Evolutionary conservation across 2,329 filamentous ascomycete genomes (phyloP), one percentile per base, ranked within the genome.

Genomic region (Fusarium sambucinum): DNA sequence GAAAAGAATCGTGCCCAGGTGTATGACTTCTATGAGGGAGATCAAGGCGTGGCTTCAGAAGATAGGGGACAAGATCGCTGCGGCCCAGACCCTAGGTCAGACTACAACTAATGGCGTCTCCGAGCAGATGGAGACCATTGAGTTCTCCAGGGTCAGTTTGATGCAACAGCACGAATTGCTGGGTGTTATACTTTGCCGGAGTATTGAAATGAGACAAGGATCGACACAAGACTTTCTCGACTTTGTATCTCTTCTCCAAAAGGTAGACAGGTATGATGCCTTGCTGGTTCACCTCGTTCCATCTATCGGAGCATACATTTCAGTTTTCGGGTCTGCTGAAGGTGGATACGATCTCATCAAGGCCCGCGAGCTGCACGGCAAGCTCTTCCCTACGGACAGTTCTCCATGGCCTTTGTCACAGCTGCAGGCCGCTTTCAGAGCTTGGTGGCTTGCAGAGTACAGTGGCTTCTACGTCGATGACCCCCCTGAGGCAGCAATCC

Each of bases 391-490:
- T 37, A 82, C 87, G 45, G 91, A 94, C 50, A 87, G 89, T 62
- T 83, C 90, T 41, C 81, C 85, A 17, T 97, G 94, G 92, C 84
- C 86, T 23, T 78, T 97, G 38, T 84, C 90, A 17, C 91, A 90
- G 71, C 85, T 98, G 14, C 91, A 94, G 72, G 92, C 94, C 45
- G 91, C 93, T 5, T 86, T 94, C 14, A 86, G 88, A 55, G 88
- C 91, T 6, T 94, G 92, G 86, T 99, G 96, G 96, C 86, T 97
- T 46, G 90, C 93, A 32, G 94, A 98, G 75, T 97, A 97, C 79
- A 96, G 92, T 70, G 93, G 93, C 4, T 92, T 93, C 84, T 97
- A 94, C 76, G 85, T 92, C 59, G 93, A 97, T 71, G 87, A 90
- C 72, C 86, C 87, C 21, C 85, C 87, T 33, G 83, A 86, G 66